A percentile compares a stretch with the other conserved stretches of the same genome.
Evolutionary conservation across 208 protist species (phyloP).

Genomic region (Borovskyia barvae): DNA sequence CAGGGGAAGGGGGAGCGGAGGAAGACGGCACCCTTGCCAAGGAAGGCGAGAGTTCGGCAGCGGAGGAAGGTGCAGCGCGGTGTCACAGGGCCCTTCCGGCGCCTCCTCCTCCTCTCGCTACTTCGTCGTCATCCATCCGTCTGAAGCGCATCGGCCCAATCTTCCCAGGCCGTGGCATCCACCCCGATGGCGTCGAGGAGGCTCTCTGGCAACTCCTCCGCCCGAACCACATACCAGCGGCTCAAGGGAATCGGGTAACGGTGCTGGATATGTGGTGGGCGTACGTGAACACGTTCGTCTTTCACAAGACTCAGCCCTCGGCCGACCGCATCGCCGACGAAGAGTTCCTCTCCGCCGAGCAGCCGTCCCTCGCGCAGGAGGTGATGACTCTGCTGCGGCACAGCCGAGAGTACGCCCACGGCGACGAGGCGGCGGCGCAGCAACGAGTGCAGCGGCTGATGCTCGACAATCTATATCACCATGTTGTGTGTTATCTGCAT

Average conservation of each 20-base stretch:
- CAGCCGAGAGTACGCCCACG: slow-evolving; percentile 5
- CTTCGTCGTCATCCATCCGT: background rate
- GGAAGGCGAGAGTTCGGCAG: background rate
- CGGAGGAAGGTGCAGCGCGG: background rate
- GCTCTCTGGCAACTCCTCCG: slow-evolving; percentile 42
- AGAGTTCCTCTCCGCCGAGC: slow-evolving; percentile 20
- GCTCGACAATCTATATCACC: slow-evolving; percentile 56
- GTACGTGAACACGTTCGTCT: slow-evolving; percentile 53
- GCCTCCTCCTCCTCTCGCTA: too few relatives aligned
- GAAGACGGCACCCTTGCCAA: background rate
- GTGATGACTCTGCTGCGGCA: slow-evolving; percentile 24
- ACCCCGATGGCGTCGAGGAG: slow-evolving; percentile 17
- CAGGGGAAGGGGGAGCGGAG: background rate
- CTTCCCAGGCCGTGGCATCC: slow-evolving; percentile 33
- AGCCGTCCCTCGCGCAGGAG: slow-evolving; percentile 46
- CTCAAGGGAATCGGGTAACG: slow-evolving; percentile 14
- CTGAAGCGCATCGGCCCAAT: slow-evolving; percentile 25
- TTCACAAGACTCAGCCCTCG: slow-evolving; percentile 67
- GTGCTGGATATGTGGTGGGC: slow-evolving; percentile 75
- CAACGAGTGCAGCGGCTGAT: slow-evolving; percentile 37
- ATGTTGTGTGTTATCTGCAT: slow-evolving; percentile 34
- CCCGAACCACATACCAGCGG: slow-evolving; percentile 11
- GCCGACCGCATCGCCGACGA: slow-evolving; percentile 30
- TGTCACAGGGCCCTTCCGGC: background rate
- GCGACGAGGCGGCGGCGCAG: slow-evolving; percentile 21